Percentiles rank a stretch among this genome's conserved stretches.
phyloP scores from a whole-genome alignment of 306 rosid species.

The Rubus parviflorus region DNA sequence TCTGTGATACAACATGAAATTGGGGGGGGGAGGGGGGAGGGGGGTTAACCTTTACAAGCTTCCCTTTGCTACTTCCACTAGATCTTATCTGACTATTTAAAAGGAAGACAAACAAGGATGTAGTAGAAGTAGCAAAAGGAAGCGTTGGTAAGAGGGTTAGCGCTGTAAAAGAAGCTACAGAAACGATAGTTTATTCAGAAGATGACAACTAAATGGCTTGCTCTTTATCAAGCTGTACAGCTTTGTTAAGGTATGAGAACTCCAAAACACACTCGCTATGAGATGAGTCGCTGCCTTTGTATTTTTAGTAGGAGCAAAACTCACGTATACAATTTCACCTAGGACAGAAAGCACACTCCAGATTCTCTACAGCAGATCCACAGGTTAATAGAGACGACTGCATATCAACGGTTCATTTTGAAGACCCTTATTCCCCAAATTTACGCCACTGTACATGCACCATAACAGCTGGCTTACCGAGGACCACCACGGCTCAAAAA shows the following conservation, averaged over 20 bases:
- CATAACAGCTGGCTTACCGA: constrained; percentile 22
- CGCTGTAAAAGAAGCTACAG: constrained; percentile 10
- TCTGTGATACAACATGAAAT: constrained; percentile 30
- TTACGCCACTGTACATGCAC: constrained; percentile 26
- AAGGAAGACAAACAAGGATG: constrained; percentile 63
- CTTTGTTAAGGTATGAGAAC: constrained; percentile 21
- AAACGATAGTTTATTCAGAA: constrained; percentile 7
- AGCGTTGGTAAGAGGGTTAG: constrained; percentile 52
- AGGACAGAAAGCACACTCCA: neutral
- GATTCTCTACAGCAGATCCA: constrained; percentile 20
- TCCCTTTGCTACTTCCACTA: constrained; percentile 99
- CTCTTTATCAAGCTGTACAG: constrained; percentile 32
- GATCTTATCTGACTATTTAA: constrained; percentile 57
- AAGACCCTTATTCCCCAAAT: constrained; percentile 22
- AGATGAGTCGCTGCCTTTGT: no score
- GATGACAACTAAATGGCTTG: constrained; percentile 8
- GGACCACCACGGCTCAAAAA: constrained; percentile 27
- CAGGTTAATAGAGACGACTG: constrained; percentile 20
- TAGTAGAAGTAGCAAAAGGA: constrained; percentile 98
- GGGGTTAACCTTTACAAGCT: constrained; percentile 57
- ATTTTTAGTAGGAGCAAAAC: no score
- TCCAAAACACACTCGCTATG: constrained; percentile 24
- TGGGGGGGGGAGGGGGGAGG: neutral
- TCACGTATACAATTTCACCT: no score
- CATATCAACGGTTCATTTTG: constrained; percentile 6